Conservation (phyloP, 225 moss, liverwort and hornwort species). For the Takakia lepidozioides region DNA sequence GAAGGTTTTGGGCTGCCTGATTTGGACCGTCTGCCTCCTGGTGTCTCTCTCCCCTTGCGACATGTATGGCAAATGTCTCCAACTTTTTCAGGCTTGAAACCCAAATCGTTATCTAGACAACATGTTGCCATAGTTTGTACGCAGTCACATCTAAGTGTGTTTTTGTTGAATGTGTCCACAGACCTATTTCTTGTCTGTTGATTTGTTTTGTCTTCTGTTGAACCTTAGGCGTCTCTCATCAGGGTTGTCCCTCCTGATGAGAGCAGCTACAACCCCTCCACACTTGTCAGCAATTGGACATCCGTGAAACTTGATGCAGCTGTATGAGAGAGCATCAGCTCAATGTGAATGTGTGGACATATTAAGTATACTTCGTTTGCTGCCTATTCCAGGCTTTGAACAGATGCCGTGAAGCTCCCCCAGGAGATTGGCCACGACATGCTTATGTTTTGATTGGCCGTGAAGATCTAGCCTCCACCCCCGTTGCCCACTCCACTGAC, state of each 20-base stretch:
- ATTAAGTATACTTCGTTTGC: no score
- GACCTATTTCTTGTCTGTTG: no score
- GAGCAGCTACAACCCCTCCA: no score
- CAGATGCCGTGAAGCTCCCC: constrained; percentile 88
- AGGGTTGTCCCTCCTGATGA: no score
- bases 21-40: constrained; percentile 93
- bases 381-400: constrained; percentile 70
- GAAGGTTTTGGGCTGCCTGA: constrained; percentile 86
- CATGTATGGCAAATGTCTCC: constrained; percentile 49
- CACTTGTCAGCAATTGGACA: no score
- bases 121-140: neutral
- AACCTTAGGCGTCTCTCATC: no score
- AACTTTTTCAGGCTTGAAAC: no score
- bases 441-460: constrained; percentile 92
- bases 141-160: neutral
- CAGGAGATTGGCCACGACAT: constrained; percentile 87
- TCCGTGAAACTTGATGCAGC: no score
- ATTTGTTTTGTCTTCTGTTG: no score
- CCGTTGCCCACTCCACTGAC: constrained; percentile 36
- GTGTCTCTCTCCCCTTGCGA: constrained; percentile 87
- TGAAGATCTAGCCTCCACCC: constrained; percentile 86
- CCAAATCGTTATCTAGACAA: no score
- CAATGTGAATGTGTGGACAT: no score
- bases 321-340: no score
- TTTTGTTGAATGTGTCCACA: neutral